phyloP scores from a whole-genome alignment of 768 basidiomycete species.

The Mycena leptocephala region DNA sequence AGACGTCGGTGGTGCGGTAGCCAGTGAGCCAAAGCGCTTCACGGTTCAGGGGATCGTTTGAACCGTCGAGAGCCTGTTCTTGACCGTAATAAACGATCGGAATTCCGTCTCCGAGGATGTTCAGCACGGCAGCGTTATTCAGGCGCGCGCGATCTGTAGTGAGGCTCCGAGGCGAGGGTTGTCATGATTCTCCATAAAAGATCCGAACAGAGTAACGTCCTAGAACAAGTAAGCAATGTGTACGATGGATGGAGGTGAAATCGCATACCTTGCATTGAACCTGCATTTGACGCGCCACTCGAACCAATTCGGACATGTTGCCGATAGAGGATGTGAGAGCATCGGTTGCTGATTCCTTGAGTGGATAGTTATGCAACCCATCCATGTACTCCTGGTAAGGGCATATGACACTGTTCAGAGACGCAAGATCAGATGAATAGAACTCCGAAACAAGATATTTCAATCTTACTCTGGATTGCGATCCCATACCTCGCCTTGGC shows the following conservation, averaged over 20 bases:
- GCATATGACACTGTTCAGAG: slow-evolving; percentile 38
- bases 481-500: slow-evolving; percentile 73
- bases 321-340: slow-evolving; percentile 66
- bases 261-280: slow-evolving; percentile 49
- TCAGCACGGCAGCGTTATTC: slow-evolving; percentile 8
- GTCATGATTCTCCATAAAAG: slow-evolving; percentile 75
- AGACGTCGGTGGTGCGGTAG: slow-evolving; percentile 59
- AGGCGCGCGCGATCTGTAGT: slow-evolving; percentile 60
- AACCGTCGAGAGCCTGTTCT: slow-evolving; percentile 67
- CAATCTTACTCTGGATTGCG: slow-evolving; percentile 54
- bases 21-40: slow-evolving; percentile 70
- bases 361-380: slow-evolving; percentile 68
- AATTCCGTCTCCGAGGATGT: slow-evolving; percentile 73
- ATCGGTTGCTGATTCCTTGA: slow-evolving; percentile 62
- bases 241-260: not conserved
- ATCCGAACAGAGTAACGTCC: slow-evolving; percentile 56
- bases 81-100: slow-evolving; percentile 76
- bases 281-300: slow-evolving; percentile 50
- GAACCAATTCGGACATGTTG: slow-evolving; percentile 51
- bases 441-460: not conserved
- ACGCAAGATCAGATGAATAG: slow-evolving; percentile 12
- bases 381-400: slow-evolving; percentile 64
- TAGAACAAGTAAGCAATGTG: slow-evolving; percentile 20
- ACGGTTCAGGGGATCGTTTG: slow-evolving; percentile 69
- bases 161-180: slow-evolving; percentile 68